These are phyloP conservation scores for Hypoxylon sp. DNA, from an alignment of 2,329 filamentous ascomycete genomes.

Conservation along the genomic window DNA sequence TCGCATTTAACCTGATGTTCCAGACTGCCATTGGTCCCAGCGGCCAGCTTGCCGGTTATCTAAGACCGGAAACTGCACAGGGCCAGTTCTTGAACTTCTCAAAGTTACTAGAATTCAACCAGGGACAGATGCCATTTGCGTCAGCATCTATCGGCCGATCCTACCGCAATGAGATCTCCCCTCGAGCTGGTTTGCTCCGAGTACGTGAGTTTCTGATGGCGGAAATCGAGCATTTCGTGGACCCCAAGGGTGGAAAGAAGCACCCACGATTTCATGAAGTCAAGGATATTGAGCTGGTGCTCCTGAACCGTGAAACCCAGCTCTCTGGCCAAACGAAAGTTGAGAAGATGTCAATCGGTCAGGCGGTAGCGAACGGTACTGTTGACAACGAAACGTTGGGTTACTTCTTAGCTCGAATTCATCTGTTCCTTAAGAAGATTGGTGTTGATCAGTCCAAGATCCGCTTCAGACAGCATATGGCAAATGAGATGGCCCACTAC, in stretches of 20 bases:
- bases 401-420: constrained; percentile 96
- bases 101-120: constrained; percentile 91
- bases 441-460: constrained; percentile 90
- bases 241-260: constrained; percentile 94
- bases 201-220: constrained; percentile 99
- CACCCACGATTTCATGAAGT: constrained; percentile 90
- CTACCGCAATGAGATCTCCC: constrained; percentile 98
- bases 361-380: constrained; percentile 84
- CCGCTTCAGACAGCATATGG: constrained; percentile 97
- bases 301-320: constrained; percentile 89
- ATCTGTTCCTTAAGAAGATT: constrained; percentile 89
- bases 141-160: constrained; percentile 98
- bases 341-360: constrained; percentile 81
- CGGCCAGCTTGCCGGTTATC: constrained; percentile 86
- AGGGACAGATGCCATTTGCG: constrained; percentile 94
- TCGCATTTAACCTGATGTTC: constrained; percentile 99
- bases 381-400: constrained; percentile 98
- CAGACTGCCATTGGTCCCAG: constrained; percentile 94
- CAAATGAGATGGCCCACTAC: constrained; percentile 77
- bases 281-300: constrained; percentile 83
- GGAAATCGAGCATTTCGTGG: constrained; percentile 98
- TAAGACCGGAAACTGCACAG: constrained; percentile 96
- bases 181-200: constrained; percentile 88
- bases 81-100: constrained; percentile 96
- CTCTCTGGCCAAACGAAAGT: constrained; percentile 85